Conservation (phyloP, 345 rosid species). For the Microcos paniculata region DNA sequence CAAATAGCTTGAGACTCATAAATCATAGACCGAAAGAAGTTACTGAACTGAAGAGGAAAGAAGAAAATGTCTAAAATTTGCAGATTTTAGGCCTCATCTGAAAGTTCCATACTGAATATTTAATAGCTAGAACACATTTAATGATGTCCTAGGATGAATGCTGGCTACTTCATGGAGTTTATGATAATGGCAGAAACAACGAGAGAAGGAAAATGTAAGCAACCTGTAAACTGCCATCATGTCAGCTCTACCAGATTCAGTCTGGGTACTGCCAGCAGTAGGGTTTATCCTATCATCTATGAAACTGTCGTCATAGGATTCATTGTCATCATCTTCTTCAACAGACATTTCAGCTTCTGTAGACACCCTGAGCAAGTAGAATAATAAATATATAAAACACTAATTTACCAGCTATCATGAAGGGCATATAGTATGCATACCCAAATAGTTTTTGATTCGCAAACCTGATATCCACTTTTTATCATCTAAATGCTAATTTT, state of each 20-base stretch:
- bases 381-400: neutral
- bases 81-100: neutral
- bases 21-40: too few relatives aligned
- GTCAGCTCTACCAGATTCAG: slow-evolving; percentile 60
- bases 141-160: neutral
- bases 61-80: neutral
- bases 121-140: neutral
- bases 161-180: neutral
- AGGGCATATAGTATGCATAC: neutral
- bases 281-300: slow-evolving; percentile 76
- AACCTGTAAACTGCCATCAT: slow-evolving; percentile 95
- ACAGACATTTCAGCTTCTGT: slow-evolving; percentile 65
- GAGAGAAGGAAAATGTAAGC: slow-evolving; percentile 1
- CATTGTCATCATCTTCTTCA: slow-evolving; percentile 54
- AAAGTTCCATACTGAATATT: neutral
- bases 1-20: too few relatives aligned
- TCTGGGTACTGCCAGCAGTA: slow-evolving; percentile 50
- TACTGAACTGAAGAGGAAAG: too few relatives aligned
- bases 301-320: slow-evolving; percentile 73
- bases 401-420: neutral
- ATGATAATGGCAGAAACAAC: slow-evolving; percentile 17
- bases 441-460: neutral
- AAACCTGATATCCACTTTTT: neutral
- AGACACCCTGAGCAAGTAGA: slow-evolving; percentile 56
- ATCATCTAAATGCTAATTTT: neutral